Conservation (phyloP, 768 basidiomycete genomes). For the Termitomyces sp. region DNA sequence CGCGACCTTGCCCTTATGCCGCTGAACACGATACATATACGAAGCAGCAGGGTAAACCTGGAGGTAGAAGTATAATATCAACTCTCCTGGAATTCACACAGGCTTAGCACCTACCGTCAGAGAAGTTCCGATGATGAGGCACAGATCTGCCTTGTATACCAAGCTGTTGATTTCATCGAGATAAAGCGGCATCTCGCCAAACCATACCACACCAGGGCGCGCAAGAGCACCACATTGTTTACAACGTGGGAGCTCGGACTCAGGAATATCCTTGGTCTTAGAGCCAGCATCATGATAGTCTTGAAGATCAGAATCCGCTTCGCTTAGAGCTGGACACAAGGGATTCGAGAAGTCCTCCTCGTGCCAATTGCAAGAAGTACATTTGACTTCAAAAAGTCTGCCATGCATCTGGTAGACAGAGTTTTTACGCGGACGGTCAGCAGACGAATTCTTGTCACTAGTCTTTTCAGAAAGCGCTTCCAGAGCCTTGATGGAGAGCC, state of each 20-base stretch:
- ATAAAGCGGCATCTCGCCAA: conserved; percentile 41
- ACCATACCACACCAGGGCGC: conserved; percentile 59
- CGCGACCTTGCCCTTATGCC: conserved; percentile 35
- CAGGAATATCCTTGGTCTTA: conserved; percentile 25
- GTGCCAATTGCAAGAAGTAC: conserved; percentile 38
- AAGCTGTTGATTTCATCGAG: conserved; percentile 37
- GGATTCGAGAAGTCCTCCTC: conserved; percentile 16
- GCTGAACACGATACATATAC: conserved; percentile 30
- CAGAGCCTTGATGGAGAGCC: conserved; percentile 13
- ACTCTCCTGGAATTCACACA: not conserved
- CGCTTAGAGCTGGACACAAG: conserved; percentile 31
- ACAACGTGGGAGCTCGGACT: conserved; percentile 41
- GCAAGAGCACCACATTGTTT: conserved; percentile 37
- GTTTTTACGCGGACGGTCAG: not conserved
- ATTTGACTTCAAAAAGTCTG: conserved; percentile 48
- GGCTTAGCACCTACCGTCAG: conserved; percentile 35
- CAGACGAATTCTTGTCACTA: not conserved
- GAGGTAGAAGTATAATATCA: not conserved
- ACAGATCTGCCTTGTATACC: conserved; percentile 45
- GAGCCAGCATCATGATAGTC: conserved; percentile 3
- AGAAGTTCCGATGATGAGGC: conserved; percentile 54
- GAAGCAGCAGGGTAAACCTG: conserved; percentile 44
- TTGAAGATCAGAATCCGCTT: conserved; percentile 24
- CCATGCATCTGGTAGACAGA: conserved; percentile 59
- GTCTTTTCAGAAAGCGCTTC: not conserved